A percentile compares a stretch with the other conserved stretches of the same genome.
Conservation (phyloP, 2,329 filamentous ascomycete genomes). For the Monilinia aucupariae region DNA sequence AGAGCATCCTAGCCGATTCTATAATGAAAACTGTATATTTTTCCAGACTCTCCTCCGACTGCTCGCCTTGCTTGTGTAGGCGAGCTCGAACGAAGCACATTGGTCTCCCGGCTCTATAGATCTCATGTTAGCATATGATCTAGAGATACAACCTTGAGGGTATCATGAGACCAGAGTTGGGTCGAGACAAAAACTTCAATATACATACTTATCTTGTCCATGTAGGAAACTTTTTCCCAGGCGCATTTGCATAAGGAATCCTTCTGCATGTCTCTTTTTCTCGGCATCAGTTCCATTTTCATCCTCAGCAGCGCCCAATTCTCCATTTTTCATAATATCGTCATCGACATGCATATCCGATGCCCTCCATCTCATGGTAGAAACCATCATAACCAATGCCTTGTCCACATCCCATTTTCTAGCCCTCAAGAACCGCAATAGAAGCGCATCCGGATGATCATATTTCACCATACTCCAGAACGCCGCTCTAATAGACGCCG, state of each 20-base stretch:
- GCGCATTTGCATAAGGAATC: slow-evolving; percentile 77
- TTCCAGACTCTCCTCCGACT: slow-evolving; percentile 76
- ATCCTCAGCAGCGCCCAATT: slow-evolving; percentile 58
- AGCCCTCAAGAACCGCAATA: slow-evolving; percentile 79
- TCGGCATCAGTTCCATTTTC: slow-evolving; percentile 51
- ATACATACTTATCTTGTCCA: slow-evolving; percentile 62
- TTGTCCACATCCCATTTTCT: slow-evolving; percentile 94
- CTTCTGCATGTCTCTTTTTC: slow-evolving; percentile 60
- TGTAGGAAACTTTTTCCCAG: slow-evolving; percentile 93
- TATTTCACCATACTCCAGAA: slow-evolving; percentile 96
- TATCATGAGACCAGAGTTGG: background rate
- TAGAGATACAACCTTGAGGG: background rate
- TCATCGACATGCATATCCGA: slow-evolving; percentile 82
- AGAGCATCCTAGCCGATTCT: slow-evolving; percentile 82
- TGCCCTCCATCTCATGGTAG: slow-evolving; percentile 87
- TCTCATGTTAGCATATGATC: background rate
- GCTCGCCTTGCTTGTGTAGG: slow-evolving; percentile 75
- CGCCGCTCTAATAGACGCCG: slow-evolving; percentile 71
- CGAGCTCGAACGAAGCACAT: slow-evolving; percentile 81
- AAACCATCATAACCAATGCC: slow-evolving; percentile 88
- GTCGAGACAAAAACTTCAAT: background rate
- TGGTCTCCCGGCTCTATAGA: slow-evolving; percentile 58
- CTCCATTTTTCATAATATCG: slow-evolving; percentile 75
- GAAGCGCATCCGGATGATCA: slow-evolving; percentile 82
- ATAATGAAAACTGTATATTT: slow-evolving; percentile 90